Base-by-base conservation (phyloP, 495 filamentous ascomycete genomes). In the Friedmanniomyces simplex region DNA sequence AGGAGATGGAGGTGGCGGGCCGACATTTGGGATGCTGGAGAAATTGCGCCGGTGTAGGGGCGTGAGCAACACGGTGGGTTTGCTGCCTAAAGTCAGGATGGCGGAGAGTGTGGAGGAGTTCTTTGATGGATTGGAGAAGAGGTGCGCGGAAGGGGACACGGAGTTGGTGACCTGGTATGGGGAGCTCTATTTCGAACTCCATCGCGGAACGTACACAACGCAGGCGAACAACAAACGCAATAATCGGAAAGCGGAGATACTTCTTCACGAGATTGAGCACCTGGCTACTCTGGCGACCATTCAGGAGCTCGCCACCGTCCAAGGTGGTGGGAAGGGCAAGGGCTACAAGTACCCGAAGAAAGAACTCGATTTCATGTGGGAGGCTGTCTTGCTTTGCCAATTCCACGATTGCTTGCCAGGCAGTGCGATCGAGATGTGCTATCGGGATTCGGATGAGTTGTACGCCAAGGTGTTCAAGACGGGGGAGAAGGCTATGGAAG, bases 381-480 rank as follows among this genome's bases (percentile, higher is more conserved):
- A 98, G 71, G 76, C 73, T 25, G 76, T 82, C 0, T 77, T 94
- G 12, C 80, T 96, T 18, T 95, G 91, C 63, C 93, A 98, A 63
- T 97, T 97, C 76, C 93, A 98, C 66, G 93, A 98, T 67, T 96
- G 91, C 67, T 74, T 98, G 36, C 93, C 93, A 11, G 93, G 93
- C n/a, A 94, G 86, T 66, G 84, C 82, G 18, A 97, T 98, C 59
- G 89, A 91, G 68, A 96, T 98, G 91, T 91, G 87, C 68, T 96
- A 96, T 67, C 85, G 88, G 65, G 93, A 98, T 62, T 93, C 88
- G 0, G 84, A 95, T 64, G 76, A 84, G 77, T 73, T 95, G 10
- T 98, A 98, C 66, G 82, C 74, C 10, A 72, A 87, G 61, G 77
- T 95, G n/a, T 96, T 96, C 66, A 71, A 82, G 62, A 88, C 79